Evolutionary conservation across 208 protist species (phyloP), one percentile per base, ranked within the genome.

Genomic region (Trypanosoma boissoni): DNA sequence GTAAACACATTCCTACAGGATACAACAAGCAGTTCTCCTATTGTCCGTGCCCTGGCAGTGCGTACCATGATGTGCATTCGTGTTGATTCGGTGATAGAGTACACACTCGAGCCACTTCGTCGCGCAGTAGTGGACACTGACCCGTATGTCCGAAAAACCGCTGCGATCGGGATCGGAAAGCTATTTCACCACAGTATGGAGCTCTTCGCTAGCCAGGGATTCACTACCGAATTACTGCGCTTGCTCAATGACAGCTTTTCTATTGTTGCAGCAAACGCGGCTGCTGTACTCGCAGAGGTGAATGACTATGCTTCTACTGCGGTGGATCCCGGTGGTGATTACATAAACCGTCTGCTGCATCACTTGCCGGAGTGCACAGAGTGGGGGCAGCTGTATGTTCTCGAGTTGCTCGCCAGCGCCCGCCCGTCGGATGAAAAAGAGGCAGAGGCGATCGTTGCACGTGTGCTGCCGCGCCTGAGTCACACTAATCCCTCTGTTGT

Each of bases 131-230:
- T 34, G 39, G 98, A 99, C 67, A 43, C 77, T n/a, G 98, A 99
- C 72, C 98, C 98, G 12, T 99, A 99, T 74, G 99, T 99, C 2
- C 89, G 98, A 54, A 99, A 99, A 76, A 99, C 98, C 0, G 98
- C 98, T 2, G 98, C 95, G 18, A 91, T 99, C 37, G 97, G 96
- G 67, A 86, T 99, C 28, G 97, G 97, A 14, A 99, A 99, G 73
- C 66, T 99, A 9, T 99, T 98, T 72, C 97, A 99, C 68, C 88
- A 99, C 44, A 94, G 97, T 65, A 89, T 95, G 57, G 79, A 98
- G 34, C 46, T 99, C 16, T 97, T 98, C 45, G 85, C 94, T 53
- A 87, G 98, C 42, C 91, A 98, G 54, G 89, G 88, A 23, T 97
- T 98, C 63, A 49, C 89, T 21, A 80, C 83, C 26, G 80, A 88